Evolutionary conservation across 495 filamentous ascomycete species (phyloP).

Genomic region (Penicillium atrosanguineum): DNA sequence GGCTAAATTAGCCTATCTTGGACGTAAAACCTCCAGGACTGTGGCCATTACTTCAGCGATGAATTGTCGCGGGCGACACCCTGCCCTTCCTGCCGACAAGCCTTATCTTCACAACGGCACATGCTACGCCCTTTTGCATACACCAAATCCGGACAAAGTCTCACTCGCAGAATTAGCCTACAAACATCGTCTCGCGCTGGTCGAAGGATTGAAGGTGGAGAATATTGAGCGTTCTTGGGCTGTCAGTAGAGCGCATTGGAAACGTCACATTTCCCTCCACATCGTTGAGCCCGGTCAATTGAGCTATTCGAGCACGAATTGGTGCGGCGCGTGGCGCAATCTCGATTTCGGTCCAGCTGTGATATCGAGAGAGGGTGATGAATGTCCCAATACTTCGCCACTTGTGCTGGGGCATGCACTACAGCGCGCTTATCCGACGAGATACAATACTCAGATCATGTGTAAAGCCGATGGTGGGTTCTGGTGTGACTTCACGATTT

Average conservation of each 20-base stretch:
- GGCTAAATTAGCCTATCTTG: neutral
- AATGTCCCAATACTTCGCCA: neutral
- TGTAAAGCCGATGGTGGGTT: neutral
- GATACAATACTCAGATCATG: neutral
- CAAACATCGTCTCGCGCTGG: neutral
- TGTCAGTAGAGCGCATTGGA: neutral
- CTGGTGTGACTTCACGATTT: conserved; percentile 2
- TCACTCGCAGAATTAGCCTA: neutral
- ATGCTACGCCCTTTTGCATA: neutral
- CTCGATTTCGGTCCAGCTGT: conserved; percentile 1
- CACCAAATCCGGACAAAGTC: neutral
- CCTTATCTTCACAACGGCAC: neutral
- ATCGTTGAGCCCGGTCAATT: neutral
- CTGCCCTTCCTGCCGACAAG: neutral
- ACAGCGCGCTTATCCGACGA: neutral
- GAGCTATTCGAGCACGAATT: conserved; percentile 1
- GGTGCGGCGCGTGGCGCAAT: conserved; percentile 3
- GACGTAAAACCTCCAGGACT: neutral
- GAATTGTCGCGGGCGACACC: conserved; percentile 1
- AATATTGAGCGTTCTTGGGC: neutral
- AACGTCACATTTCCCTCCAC: neutral
- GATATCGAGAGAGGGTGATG: neutral
- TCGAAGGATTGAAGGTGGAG: neutral
- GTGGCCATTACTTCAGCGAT: neutral
- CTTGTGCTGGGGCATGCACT: neutral